Conservation (phyloP, 441 rosid genomes). For the Hura crepitans region DNA sequence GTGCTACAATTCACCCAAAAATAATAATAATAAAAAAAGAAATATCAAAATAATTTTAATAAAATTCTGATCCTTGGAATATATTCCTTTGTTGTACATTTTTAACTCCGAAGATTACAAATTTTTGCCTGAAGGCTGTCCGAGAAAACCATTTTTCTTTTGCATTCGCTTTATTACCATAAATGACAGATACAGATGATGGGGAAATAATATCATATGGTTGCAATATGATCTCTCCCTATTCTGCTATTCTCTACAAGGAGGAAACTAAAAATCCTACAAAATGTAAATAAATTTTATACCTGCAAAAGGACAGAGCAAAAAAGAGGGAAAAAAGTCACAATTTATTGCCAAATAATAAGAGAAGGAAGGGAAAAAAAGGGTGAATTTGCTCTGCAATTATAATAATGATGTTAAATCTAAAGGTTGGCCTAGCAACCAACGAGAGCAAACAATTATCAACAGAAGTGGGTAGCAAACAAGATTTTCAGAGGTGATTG, state of each 20-base stretch:
- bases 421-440: background rate
- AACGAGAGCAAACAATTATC: background rate
- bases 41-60: too few relatives aligned
- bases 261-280: background rate
- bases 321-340: background rate
- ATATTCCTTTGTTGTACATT: too few relatives aligned
- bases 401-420: background rate
- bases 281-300: background rate
- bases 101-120: too few relatives aligned
- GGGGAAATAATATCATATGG: too few relatives aligned
- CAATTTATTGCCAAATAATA: constrained; percentile 22
- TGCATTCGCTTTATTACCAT: too few relatives aligned
- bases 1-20: too few relatives aligned
- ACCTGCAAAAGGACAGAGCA: constrained; percentile 18
- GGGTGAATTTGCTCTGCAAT: background rate
- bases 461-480: constrained; percentile 8
- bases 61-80: too few relatives aligned
- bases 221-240: background rate
- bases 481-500: background rate
- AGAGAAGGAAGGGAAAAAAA: background rate
- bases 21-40: too few relatives aligned
- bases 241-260: background rate
- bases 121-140: too few relatives aligned
- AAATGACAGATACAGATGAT: too few relatives aligned
- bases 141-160: too few relatives aligned